A percentile compares a stretch with the other conserved stretches of the same genome.
These are phyloP conservation scores for Chaetomium sp. DNA, from an alignment of 2,329 filamentous ascomycete species.

Conservation along the genomic window DNA sequence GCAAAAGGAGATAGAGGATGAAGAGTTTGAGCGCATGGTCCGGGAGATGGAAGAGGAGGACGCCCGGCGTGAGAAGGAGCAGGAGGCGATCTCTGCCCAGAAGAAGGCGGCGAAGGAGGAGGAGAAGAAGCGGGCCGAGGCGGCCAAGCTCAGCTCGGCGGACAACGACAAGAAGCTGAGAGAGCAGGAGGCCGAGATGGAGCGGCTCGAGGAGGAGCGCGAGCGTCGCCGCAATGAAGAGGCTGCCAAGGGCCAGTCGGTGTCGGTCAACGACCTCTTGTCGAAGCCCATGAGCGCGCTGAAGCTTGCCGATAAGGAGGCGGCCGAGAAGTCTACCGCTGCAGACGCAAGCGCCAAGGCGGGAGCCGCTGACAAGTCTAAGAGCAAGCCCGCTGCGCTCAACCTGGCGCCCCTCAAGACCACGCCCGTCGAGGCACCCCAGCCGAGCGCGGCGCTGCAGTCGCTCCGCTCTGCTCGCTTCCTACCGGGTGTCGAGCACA, in stretches of 20 bases:
- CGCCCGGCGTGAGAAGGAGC: slow-evolving; percentile 42
- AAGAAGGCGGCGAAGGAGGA: slow-evolving; percentile 38
- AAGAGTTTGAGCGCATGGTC: slow-evolving; percentile 54
- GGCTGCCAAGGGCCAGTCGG: slow-evolving; percentile 43
- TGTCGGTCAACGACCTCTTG: slow-evolving; percentile 47
- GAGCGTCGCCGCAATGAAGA: slow-evolving; percentile 48
- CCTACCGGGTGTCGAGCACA: slow-evolving; percentile 69
- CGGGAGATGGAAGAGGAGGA: slow-evolving; percentile 56
- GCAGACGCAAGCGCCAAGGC: slow-evolving; percentile 45
- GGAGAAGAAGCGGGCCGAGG: slow-evolving; percentile 36
- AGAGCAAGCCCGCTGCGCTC: slow-evolving; percentile 73
- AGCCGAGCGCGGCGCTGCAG: slow-evolving; percentile 90
- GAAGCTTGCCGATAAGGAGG: slow-evolving; percentile 38
- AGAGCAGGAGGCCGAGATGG: slow-evolving; percentile 67
- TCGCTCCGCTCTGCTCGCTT: slow-evolving; percentile 88
- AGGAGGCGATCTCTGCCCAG: slow-evolving; percentile 37
- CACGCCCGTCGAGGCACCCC: slow-evolving; percentile 80
- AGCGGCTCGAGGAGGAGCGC: slow-evolving; percentile 64
- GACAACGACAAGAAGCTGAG: slow-evolving; percentile 60
- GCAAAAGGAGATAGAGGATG: slow-evolving; percentile 32
- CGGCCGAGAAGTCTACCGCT: slow-evolving; percentile 26
- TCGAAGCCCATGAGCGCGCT: slow-evolving; percentile 35
- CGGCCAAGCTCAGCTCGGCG: slow-evolving; percentile 43
- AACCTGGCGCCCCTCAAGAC: slow-evolving; percentile 78
- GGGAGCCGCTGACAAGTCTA: slow-evolving; percentile 53